Percentiles rank a stretch among this genome's conserved stretches.
Conservation (phyloP, 2,329 filamentous ascomycete species). For the Elsinoe fawcettii region DNA sequence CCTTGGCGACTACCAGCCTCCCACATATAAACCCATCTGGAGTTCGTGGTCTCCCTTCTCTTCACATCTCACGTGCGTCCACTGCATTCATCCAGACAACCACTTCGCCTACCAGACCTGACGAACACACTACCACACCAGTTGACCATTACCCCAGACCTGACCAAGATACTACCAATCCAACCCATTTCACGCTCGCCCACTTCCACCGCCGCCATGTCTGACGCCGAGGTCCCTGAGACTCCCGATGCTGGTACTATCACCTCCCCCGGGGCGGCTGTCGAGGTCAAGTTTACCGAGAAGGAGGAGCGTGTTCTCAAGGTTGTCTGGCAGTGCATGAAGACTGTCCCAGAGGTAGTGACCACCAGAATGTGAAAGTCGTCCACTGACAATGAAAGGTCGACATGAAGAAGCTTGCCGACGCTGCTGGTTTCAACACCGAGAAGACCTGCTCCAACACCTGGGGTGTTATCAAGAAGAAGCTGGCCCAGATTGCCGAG, state of each 20-base stretch:
- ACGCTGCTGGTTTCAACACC: conserved; percentile 26
- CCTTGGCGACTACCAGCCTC: not conserved
- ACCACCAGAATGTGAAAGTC: not conserved
- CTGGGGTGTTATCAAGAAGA: conserved; percentile 31
- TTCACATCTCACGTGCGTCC: not conserved
- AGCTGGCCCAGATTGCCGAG: conserved; percentile 22
- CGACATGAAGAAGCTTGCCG: conserved; percentile 27
- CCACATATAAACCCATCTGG: not conserved
- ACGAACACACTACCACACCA: too few species aligned
- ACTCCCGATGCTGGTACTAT: not conserved
- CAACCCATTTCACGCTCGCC: not conserved
- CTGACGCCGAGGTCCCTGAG: conserved; percentile 6
- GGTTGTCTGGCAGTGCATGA: conserved; percentile 27
- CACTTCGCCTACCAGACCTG: too few species aligned
- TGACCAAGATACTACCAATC: too few species aligned
- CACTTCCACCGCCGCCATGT: not conserved
- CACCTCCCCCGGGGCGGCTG: too few species aligned
- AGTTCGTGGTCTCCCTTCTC: not conserved
- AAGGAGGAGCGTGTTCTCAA: conserved; percentile 26
- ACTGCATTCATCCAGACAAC: not conserved
- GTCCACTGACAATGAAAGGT: conserved; percentile 16
- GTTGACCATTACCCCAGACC: not conserved
- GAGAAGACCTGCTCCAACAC: conserved; percentile 28
- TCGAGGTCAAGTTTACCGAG: conserved; percentile 22
- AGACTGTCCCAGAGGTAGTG: conserved; percentile 26